Base-by-base conservation (phyloP, 2,329 filamentous ascomycete species). In the Penicillium sp. region DNA sequence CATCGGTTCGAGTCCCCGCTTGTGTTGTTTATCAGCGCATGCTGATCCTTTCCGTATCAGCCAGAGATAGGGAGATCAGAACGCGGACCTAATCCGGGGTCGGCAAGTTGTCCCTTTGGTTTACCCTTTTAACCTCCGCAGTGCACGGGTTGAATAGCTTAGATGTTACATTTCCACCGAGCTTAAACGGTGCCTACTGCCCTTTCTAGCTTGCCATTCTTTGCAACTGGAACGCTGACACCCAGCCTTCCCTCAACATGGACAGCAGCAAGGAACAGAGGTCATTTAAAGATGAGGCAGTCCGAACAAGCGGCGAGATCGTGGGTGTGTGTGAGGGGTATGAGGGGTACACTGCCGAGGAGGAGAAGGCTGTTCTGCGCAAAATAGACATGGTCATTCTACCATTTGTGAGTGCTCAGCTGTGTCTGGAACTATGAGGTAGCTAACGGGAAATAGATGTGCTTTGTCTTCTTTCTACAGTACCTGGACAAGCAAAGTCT, bases 401-500 rank as follows among this genome's bases (percentile, higher is more conserved):
- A 16, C 58, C 58, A 36, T 59, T 61, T 41, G 56, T 60, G 38
- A 55, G 56, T n/a, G 1, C 10, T 40, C 30, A 11, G 16, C n/a
- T n/a, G 7, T n/a, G 3, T 11, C 22, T 36, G 10, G 22, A 11
- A 9, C n/a, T n/a, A 25, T 8, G 5, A 20, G 14, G 13, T 22
- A 14, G 44, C 49, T 51, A 48, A 44, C n/a, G 7, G 27, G 8
- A 24, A 16, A 5, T n/a, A 71, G 66, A 72, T 77, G 67, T 76
- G 74, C 55, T 65, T 69, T 30, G 66, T 75, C 24, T 76, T 75
- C 50, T 71, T 77, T 40, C 61, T 76, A 5, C 72, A 77, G 43
- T 77, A 81, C 76, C 62, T 65, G 10, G 64, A 67, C 50, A 67
- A 66, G 43, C 78, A 80, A 44, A 76, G 72, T 50, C 66, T 81